phyloP scores from a whole-genome alignment of 2,329 filamentous ascomycete species.

The Aspergillus chevalieri region DNA sequence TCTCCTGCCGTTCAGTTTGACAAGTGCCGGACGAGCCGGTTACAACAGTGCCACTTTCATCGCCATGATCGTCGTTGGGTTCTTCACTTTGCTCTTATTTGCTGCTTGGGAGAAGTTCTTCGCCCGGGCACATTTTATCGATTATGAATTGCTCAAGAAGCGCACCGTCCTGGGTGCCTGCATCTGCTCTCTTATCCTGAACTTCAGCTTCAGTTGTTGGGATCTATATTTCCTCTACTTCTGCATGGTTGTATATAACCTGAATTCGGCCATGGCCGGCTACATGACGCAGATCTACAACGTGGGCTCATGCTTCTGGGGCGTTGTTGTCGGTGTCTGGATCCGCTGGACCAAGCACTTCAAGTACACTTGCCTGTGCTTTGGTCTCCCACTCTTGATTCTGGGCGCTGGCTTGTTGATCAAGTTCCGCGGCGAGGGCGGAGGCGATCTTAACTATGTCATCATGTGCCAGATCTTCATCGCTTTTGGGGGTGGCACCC shows the following conservation, averaged over 20 bases:
- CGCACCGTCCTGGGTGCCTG: conserved; percentile 50
- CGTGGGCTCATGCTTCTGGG: conserved; percentile 49
- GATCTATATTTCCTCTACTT: conserved; percentile 50
- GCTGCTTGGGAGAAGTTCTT: conserved; percentile 50
- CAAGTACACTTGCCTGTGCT: conserved; percentile 48
- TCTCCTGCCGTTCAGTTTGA: conserved; percentile 60
- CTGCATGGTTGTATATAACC: conserved; percentile 48
- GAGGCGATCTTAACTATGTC: conserved; percentile 42
- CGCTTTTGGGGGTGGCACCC: conserved; percentile 48
- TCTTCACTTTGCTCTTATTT: conserved; percentile 49
- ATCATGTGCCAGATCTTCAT: conserved; percentile 54
- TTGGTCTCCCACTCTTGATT: conserved; percentile 48
- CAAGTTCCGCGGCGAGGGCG: conserved; percentile 47
- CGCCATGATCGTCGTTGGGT: conserved; percentile 49
- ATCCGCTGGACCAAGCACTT: conserved; percentile 49
- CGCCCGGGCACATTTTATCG: conserved; percentile 50
- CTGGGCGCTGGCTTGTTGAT: conserved; percentile 53
- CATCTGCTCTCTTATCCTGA: conserved; percentile 43
- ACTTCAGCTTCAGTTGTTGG: conserved; percentile 50
- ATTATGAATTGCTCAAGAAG: conserved; percentile 45
- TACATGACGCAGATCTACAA: conserved; percentile 49
- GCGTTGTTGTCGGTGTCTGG: conserved; percentile 43
- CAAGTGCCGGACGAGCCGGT: conserved; percentile 30
- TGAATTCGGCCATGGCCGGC: conserved; percentile 37
- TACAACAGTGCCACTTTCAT: conserved; percentile 47